phyloP scores from a whole-genome alignment of 768 basidiomycete species.

The Artomyces pyxidatus region DNA sequence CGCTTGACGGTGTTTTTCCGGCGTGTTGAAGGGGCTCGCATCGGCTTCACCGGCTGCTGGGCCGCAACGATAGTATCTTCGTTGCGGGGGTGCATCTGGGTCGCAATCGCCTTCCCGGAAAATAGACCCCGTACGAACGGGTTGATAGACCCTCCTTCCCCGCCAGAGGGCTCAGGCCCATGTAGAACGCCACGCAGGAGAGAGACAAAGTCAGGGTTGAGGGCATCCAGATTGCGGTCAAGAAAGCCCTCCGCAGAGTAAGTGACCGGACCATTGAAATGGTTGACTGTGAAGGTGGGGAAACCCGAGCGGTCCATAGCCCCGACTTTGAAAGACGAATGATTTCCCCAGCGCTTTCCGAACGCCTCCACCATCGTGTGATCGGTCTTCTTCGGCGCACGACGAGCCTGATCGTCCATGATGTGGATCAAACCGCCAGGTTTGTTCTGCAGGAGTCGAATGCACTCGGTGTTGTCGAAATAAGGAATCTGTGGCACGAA shows the following conservation, averaged over 20 bases:
- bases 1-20: slow-evolving; percentile 70
- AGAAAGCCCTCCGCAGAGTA: slow-evolving; percentile 91
- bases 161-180: slow-evolving; percentile 32
- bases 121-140: slow-evolving; percentile 91
- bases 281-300: slow-evolving; percentile 85
- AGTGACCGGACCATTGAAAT: slow-evolving; percentile 85
- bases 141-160: slow-evolving; percentile 77
- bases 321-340: slow-evolving; percentile 84
- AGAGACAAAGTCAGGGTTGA: slow-evolving; percentile 90
- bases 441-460: slow-evolving; percentile 75
- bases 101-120: slow-evolving; percentile 81
- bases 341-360: slow-evolving; percentile 89
- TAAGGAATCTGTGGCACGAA: slow-evolving; percentile 66
- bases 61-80: slow-evolving; percentile 95
- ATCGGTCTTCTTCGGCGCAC: slow-evolving; percentile 85
- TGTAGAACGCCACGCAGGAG: slow-evolving; percentile 60
- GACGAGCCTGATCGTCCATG: slow-evolving; percentile 92
- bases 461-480: slow-evolving; percentile 87
- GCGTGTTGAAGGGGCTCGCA: slow-evolving; percentile 86
- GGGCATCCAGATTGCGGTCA: slow-evolving; percentile 77
- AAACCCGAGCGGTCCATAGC: slow-evolving; percentile 66
- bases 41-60: slow-evolving; percentile 88
- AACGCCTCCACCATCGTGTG: slow-evolving; percentile 93
- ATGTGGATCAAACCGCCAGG: slow-evolving; percentile 94
- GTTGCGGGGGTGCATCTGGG: slow-evolving; percentile 83